These are phyloP conservation scores for Naganishia liquefaciens DNA, from an alignment of 1,284 basidiomycete species.

Conservation along the genomic window DNA sequence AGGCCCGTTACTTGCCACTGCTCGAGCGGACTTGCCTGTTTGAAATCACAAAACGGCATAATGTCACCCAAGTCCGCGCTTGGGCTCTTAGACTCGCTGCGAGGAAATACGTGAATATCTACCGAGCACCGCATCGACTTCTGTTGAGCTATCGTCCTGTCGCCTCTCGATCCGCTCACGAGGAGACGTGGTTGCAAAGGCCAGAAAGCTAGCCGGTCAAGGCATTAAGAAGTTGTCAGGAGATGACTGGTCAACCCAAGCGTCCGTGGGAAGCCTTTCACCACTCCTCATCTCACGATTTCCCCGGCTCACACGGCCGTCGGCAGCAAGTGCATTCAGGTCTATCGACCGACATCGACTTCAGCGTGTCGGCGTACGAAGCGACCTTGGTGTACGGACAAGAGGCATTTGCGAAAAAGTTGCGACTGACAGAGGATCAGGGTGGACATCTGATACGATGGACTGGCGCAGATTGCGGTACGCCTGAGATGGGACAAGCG, in stretches of 20 bases:
- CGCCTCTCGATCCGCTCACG: no score
- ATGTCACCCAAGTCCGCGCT: no score
- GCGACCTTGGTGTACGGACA: conserved; percentile 64
- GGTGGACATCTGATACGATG: conserved; percentile 33
- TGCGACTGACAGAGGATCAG: conserved; percentile 56
- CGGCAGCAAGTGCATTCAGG: conserved; percentile 2
- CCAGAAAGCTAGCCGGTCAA: no score
- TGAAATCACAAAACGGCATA: no score
- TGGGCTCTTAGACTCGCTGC: no score
- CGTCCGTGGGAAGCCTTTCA: neutral
- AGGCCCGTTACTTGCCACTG: no score
- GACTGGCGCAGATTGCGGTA: conserved; percentile 31
- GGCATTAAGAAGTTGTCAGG: no score
- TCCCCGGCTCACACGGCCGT: neutral
- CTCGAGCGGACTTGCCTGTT: no score
- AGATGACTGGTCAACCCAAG: conserved; percentile 5
- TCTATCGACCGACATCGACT: neutral
- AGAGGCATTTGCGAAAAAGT: conserved; percentile 55
- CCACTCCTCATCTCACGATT: neutral
- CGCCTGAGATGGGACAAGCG: conserved; percentile 42
- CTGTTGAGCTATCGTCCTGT: no score
- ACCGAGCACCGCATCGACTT: no score
- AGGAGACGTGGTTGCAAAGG: no score
- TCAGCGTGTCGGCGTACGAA: conserved; percentile 65
- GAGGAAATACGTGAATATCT: no score